Evolutionary conservation across 495 filamentous ascomycete species (phyloP), one percentile per base, ranked within the genome.

Genomic region (Penicillium malachiteum): DNA sequence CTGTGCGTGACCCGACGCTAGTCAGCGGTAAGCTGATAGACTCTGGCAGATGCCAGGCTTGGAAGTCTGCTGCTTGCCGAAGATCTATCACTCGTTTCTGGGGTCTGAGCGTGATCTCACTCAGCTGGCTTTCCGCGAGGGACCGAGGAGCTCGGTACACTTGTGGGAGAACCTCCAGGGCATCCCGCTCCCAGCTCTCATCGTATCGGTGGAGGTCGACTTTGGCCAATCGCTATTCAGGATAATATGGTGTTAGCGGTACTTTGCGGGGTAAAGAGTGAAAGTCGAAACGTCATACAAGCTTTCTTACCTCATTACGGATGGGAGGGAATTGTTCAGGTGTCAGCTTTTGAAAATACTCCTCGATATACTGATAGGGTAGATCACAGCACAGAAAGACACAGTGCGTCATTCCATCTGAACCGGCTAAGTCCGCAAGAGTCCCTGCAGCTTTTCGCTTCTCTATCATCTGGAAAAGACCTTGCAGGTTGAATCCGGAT

Each of bases 351-450:
- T 79, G 62, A 54, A 84, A 86, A 55, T 87, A 87, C 59, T 80
- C 76, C 17, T 72, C 68, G 38, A 87, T 75, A 50, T 87, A 85
- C 63, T 87, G 83, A 54, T 87, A 85, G 10, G 84, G 84, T 18
- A 87, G 65, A 58, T 87, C 84, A 35, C 81, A 82, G 66, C 81
- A 84, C 11, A 83, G 63, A 63, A 87, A 86, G 5, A 85, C 83
- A 50, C 78, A 82, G 48, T 79, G 72, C n/a, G 77, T 74, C 48
- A 76, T 68, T 1, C 77, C 78, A 14, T 73, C 71, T 0, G 67
- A 65, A 1, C 76, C 78, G 5, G 76, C 73, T 1, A 83, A 48
- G 34, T 79, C 70, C 10, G 57, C 32, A 1, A 84, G 59, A 1
- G 67, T 72, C 3, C 76, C 80, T 0, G 67, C 70, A 0, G 56